Evolutionary conservation across 2,329 filamentous ascomycete genomes (phyloP).

Genomic region (Sporothrix schenckii): DNA sequence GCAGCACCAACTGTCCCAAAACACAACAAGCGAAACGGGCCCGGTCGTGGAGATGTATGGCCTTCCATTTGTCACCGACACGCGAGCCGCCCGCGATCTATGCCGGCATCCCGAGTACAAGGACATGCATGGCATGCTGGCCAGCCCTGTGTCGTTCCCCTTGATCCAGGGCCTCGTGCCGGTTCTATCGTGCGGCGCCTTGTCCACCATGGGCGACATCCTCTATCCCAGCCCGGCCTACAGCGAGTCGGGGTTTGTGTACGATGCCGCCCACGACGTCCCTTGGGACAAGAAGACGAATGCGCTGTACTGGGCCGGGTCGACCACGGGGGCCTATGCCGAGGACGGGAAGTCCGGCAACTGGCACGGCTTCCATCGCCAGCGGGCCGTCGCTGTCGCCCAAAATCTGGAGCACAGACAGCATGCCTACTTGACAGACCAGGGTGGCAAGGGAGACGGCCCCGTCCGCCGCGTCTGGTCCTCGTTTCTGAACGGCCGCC

Average conservation of each 20-base stretch:
- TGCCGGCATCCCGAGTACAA: conserved; percentile 52
- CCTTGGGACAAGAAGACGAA: conserved; percentile 55
- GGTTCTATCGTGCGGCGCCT: conserved; percentile 50
- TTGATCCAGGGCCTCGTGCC: conserved; percentile 50
- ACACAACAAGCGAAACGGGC: neutral
- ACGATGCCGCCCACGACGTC: conserved; percentile 47
- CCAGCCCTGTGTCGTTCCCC: conserved; percentile 49
- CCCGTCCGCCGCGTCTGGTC: conserved; percentile 37
- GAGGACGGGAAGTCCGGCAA: conserved; percentile 38
- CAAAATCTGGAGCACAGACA: conserved; percentile 41
- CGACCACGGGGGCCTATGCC: conserved; percentile 54
- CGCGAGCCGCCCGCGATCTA: conserved; percentile 42
- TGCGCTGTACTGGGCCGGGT: conserved; percentile 61
- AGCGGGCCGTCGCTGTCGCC: conserved; percentile 49
- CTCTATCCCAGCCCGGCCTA: conserved; percentile 57
- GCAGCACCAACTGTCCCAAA: neutral
- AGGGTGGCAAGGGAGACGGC: conserved; percentile 23
- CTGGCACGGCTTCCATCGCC: conserved; percentile 52
- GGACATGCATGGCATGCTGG: conserved; percentile 50
- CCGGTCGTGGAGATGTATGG: conserved; percentile 36
- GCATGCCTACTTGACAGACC: conserved; percentile 44
- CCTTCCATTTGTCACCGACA: conserved; percentile 46
- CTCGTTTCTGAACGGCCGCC: conserved; percentile 44
- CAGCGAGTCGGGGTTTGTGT: conserved; percentile 48
- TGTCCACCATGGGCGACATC: conserved; percentile 56